These are phyloP conservation scores for Penicillium fuscoglaucum DNA, from an alignment of 2,329 filamentous ascomycete species.

Conservation along the genomic window DNA sequence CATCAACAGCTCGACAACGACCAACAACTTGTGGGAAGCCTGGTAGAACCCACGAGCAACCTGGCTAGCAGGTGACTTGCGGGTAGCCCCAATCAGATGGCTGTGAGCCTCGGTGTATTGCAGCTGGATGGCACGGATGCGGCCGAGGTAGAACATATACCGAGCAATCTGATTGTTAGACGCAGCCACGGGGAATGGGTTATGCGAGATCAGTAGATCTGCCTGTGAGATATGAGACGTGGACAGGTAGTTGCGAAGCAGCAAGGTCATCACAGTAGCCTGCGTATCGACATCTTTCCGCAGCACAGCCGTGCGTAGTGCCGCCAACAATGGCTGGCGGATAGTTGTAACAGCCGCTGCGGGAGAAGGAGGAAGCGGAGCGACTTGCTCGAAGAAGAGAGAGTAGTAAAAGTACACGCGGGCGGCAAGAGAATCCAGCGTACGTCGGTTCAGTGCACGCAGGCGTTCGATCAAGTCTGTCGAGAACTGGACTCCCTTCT, in stretches of 20 bases:
- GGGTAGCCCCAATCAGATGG: constrained; percentile 86
- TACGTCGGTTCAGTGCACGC: constrained; percentile 86
- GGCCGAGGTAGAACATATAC: constrained; percentile 95
- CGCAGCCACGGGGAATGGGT: constrained; percentile 88
- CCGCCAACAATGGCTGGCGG: constrained; percentile 80
- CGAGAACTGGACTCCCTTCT: constrained; percentile 82
- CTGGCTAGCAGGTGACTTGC: constrained; percentile 87
- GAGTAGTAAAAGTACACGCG: constrained; percentile 99
- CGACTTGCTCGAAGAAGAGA: constrained; percentile 88
- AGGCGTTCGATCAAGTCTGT: constrained; percentile 79
- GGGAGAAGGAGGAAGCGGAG: constrained; percentile 82
- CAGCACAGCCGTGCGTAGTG: constrained; percentile 89
- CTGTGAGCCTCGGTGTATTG: constrained; percentile 96
- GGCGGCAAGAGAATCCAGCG: constrained; percentile 87
- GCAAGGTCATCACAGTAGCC: constrained; percentile 88
- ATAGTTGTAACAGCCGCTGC: constrained; percentile 84
- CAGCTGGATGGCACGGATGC: constrained; percentile 93
- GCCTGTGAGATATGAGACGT: constrained; percentile 97
- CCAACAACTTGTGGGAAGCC: constrained; percentile 90
- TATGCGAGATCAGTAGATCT: constrained; percentile 92
- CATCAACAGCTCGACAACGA: constrained; percentile 96
- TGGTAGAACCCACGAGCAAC: constrained; percentile 94
- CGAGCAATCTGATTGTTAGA: constrained; percentile 98
- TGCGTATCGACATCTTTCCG: constrained; percentile 98
- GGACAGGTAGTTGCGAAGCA: constrained; percentile 92